Base-by-base conservation (phyloP, 257 asterid genomes). In the Solanum chiquidenum region DNA sequence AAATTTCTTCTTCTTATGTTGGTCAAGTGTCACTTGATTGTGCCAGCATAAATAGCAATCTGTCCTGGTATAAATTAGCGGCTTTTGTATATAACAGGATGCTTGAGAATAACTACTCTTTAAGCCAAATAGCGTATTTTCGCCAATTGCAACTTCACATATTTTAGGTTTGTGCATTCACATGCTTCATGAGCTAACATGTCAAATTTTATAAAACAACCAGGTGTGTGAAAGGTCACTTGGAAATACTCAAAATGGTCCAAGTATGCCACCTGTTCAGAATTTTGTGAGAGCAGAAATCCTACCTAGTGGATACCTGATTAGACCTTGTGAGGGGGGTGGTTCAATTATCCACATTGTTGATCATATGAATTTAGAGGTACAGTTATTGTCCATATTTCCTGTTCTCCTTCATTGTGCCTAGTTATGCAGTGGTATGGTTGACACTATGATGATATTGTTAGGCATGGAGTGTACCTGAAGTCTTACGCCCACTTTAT, bases 211-310 rank as follows among this genome's bases (percentile, higher is more conserved):
- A 64, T 31, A 33, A 64, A 85, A 86, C 86, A 37, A 27, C 71
- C 89, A 95, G 98, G 96, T 96, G 72, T 95, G 98, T 74, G 98
- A 96, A 92, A 93, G 98, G 89, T 96, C 98, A 85, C 98, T 96
- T 38, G 91, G 91, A 89, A 94, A 96, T 88, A 93, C 95, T 69
- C 98, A 95, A 76, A 96, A 96, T 89, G 98, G 98, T 91, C 98
- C 98, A 13, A 93, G 92, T 90, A 96, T 96, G 98, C 98, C 98
- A 33, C 92, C 97, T 20, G 98, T 92, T 64, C 96, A 89, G 87
- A 95, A 94, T 89, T 96, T 95, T 87, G 98, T 95, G 87, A 92
- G 98, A 88, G 98, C 98, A 9, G 98, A 96, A 90, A 90, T 96
- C 93, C 88, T 95, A 88, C 95, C 98, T 31, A 95, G 98, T 91